phyloP scores from a whole-genome alignment of 306 rosid species.

The Argentina anserina region DNA sequence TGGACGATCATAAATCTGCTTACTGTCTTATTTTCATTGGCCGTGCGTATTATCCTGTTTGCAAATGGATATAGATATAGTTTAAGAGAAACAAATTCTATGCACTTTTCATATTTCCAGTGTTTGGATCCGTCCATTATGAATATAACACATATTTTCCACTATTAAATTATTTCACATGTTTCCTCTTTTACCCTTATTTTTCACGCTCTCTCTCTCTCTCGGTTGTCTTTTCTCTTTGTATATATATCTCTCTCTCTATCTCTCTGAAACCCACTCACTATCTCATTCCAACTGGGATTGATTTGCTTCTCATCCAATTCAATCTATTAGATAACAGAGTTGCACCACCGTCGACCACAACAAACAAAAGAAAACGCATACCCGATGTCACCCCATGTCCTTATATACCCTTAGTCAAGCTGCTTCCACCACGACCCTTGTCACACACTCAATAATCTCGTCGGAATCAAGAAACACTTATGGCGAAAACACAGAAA shows the following conservation, averaged over 20 bases:
- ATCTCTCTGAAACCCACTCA: slow-evolving; percentile 12
- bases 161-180: no score
- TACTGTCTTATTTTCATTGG: no score
- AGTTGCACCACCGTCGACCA: not conserved
- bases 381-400: slow-evolving; percentile 99
- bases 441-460: slow-evolving; percentile 84
- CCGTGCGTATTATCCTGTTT: no score
- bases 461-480: slow-evolving; percentile 92
- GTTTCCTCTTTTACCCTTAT: no score
- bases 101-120: no score
- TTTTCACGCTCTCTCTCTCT: no score
- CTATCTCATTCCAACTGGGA: slow-evolving; percentile 1
- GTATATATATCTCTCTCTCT: slow-evolving; percentile 1
- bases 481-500: slow-evolving; percentile 83
- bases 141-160: no score
- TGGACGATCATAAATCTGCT: no score
- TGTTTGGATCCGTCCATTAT: no score
- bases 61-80: no score
- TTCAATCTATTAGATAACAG: slow-evolving; percentile 49
- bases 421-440: slow-evolving; percentile 88
- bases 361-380: slow-evolving; percentile 67
- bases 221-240: no score
- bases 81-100: no score
- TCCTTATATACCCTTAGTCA: slow-evolving; percentile 26
- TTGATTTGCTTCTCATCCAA: not conserved